Base-by-base conservation (phyloP, 768 basidiomycete species). In the Leccinum boreale region DNA sequence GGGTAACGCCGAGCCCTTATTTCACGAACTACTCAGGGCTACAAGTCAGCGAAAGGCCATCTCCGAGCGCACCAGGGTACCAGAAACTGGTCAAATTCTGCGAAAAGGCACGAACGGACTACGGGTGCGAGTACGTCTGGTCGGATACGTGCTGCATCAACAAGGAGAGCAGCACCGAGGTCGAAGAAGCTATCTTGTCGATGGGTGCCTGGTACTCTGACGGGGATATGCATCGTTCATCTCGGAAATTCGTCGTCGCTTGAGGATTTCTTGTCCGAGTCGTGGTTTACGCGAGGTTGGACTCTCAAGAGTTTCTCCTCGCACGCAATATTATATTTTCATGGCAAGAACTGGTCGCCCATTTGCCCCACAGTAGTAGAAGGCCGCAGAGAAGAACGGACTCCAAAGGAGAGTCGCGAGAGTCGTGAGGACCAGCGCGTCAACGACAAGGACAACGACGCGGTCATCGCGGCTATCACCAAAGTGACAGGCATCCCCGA, bases 141-240 rank as follows among this genome's bases (percentile, higher is more conserved):
- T 39, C 67, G 54, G 67, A 68, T 31, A 68, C 59, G 7, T 68
- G 67, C 46, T 68, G 67, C 50, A 68, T 69, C 49, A 67, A 69
- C 57, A 68, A 62, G 56, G 68, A 69, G 49, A 67, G 45, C 15
- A 58, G 63, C 35, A 17, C 67, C 1, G 72, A 72, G 10, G 56
- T 73, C 26, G 69, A 69, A 48, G 67, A 70, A 19, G 62, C 65
- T 33, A 60, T 67, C 58, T 36, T 65, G 15, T 71, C 67, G 10
- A 65, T 59, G 57, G 60, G 51, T 12, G 33, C 49, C 53, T 71
- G 70, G 70, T 70, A 67, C 48, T 55, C 59, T 14, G 58, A 67
- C 65, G 1, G 28, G 35, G 11, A 15, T 70, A 39, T 70, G 67
- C 51, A 63, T 71, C 50, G 59, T 61, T 14, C 60, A 70, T 53